Conservation (phyloP, 2,329 filamentous ascomycete genomes). For the Cordyceps cicadae region DNA sequence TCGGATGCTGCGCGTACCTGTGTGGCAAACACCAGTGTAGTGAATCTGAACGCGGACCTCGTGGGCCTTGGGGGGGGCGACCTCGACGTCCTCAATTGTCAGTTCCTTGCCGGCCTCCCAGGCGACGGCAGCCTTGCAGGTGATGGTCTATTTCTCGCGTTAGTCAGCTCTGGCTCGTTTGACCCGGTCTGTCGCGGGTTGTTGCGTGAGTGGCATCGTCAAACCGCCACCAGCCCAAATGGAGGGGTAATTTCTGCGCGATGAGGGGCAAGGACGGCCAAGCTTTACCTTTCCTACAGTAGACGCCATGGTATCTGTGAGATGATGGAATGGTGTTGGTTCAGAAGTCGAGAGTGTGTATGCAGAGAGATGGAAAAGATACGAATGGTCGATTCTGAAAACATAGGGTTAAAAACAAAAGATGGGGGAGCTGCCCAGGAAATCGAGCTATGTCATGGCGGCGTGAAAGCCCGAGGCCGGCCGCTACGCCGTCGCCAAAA, state of each 20-base stretch:
- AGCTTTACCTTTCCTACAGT: slow-evolving; percentile 42
- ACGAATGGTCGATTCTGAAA: neutral
- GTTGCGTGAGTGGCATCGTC: neutral
- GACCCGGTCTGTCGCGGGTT: neutral
- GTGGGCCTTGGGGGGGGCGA: slow-evolving; percentile 77
- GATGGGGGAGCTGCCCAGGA: neutral
- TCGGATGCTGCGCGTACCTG: slow-evolving; percentile 47
- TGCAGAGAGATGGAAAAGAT: neutral
- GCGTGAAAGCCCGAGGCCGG: slow-evolving; percentile 8
- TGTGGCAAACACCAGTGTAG: slow-evolving; percentile 99
- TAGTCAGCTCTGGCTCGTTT: neutral
- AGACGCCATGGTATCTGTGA: slow-evolving; percentile 33
- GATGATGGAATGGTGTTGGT: neutral
- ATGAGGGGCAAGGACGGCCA: neutral
- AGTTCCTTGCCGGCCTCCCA: slow-evolving; percentile 94
- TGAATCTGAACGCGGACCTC: slow-evolving; percentile 96
- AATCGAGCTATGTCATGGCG: slow-evolving; percentile 5
- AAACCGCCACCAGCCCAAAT: slow-evolving; percentile 4
- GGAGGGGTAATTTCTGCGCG: slow-evolving; percentile 16
- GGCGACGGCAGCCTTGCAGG: slow-evolving; percentile 93
- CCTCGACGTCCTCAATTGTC: slow-evolving; percentile 84
- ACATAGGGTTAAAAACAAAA: neutral
- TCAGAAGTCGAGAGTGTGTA: neutral
- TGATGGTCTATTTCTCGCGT: slow-evolving; percentile 61
- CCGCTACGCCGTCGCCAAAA: neutral